Evolutionary conservation across 2,329 filamentous ascomycete genomes (phyloP).

Genomic region (Talaromyces pinophilus): DNA sequence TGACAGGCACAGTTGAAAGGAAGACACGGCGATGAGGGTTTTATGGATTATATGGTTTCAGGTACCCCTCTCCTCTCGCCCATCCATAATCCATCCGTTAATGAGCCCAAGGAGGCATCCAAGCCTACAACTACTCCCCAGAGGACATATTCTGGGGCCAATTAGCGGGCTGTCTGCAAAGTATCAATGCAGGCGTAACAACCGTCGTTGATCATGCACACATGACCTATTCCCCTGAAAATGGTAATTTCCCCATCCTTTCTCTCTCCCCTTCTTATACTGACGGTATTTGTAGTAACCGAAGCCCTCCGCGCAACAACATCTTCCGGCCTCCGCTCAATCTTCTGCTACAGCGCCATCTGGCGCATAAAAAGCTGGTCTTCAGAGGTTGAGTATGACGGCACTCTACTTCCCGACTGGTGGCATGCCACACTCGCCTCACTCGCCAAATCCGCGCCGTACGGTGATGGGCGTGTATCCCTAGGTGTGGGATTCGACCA

Average conservation of each 20-base stretch:
- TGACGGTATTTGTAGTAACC: neutral
- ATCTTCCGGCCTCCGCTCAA: constrained; percentile 10
- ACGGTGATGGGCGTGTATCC: constrained; percentile 1
- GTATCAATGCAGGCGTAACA: constrained; percentile 15
- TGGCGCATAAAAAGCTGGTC: constrained; percentile 8
- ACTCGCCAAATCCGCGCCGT: neutral
- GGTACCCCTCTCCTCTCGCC: neutral
- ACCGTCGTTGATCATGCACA: constrained; percentile 20
- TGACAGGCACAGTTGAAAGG: neutral
- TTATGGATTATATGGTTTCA: constrained; percentile 15
- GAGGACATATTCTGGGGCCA: constrained; percentile 20
- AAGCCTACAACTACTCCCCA: constrained; percentile 10
- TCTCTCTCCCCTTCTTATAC: neutral
- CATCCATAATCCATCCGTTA: no score
- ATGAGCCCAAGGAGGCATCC: constrained; percentile 6
- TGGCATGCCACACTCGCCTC: neutral
- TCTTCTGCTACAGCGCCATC: constrained; percentile 16
- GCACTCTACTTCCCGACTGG: neutral
- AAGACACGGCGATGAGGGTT: constrained; percentile 8
- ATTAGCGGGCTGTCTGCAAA: constrained; percentile 14
- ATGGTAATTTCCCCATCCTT: neutral
- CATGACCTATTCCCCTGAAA: neutral
- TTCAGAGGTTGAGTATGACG: neutral
- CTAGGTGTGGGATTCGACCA: constrained; percentile 8
- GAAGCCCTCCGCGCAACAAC: constrained; percentile 11